Percentiles rank a stretch among this genome's conserved stretches.
Conservation (phyloP, 2,329 filamentous ascomycete species). For the Aplosporella prunicola region DNA sequence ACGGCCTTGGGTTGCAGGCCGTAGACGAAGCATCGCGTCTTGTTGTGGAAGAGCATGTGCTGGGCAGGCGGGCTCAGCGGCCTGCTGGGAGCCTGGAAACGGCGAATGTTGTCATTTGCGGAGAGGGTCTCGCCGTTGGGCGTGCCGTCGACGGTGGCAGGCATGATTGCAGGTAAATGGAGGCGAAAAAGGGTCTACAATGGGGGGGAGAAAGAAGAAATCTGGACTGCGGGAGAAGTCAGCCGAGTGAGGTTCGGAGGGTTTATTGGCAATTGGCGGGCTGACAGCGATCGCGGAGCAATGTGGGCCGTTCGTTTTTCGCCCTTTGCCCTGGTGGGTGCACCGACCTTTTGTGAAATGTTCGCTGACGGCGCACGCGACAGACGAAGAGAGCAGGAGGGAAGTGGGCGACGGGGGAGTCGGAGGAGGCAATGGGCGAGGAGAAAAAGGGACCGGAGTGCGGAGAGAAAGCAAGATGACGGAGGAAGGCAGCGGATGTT, state of each 20-base stretch:
- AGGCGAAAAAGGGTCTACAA: constrained; percentile 4
- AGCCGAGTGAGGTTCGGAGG: background rate
- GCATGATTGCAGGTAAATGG: constrained; percentile 28
- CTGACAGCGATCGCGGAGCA: background rate
- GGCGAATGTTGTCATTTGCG: constrained; percentile 98
- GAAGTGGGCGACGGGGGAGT: background rate
- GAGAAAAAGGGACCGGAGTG: constrained; percentile 7
- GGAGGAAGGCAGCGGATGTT: constrained; percentile 8
- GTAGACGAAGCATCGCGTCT: constrained; percentile 99
- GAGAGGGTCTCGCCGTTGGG: constrained; percentile 39
- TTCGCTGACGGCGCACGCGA: too few species aligned
- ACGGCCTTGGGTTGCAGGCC: constrained; percentile 82
- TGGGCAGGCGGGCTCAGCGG: constrained; percentile 78
- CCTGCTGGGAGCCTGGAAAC: constrained; percentile 87
- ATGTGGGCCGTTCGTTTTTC: background rate
- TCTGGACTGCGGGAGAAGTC: constrained; percentile 2
- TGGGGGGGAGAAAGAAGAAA: background rate
- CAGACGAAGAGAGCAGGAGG: background rate
- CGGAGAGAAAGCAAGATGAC: constrained; percentile 15
- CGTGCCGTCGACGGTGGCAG: constrained; percentile 30
- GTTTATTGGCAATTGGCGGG: background rate
- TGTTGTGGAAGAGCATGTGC: constrained; percentile 95
- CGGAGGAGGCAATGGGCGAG: background rate
- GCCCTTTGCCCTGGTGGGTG: background rate
- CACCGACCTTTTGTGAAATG: background rate